Percentiles rank a stretch among this genome's conserved stretches.
These are phyloP conservation scores for Botrytis hyacinthi DNA, from an alignment of 2,329 filamentous ascomycete species.

Conservation along the genomic window DNA sequence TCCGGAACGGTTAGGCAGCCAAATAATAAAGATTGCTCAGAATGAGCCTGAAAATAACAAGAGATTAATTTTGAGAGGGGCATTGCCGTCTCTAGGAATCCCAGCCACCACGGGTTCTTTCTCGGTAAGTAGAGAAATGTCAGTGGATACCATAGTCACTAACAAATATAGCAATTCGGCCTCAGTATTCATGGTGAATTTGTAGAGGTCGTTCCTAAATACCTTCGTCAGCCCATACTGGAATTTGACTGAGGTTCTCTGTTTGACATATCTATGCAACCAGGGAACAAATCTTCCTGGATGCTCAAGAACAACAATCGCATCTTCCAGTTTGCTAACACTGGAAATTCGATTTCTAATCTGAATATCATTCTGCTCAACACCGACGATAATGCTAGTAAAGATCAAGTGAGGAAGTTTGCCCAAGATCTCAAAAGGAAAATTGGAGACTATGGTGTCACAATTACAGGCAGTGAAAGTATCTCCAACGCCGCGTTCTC, in stretches of 20 bases:
- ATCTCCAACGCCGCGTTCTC: not conserved
- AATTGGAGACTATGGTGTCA: not conserved
- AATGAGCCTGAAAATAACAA: not conserved
- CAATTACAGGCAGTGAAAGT: not conserved
- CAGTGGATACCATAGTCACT: not conserved
- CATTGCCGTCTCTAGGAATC: not conserved
- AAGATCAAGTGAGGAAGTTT: not conserved
- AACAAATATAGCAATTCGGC: not conserved
- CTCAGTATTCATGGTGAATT: not conserved
- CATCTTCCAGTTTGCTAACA: not conserved
- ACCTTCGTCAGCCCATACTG: not conserved
- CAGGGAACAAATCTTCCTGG: not conserved
- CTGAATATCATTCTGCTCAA: not conserved
- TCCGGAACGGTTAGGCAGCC: not conserved
- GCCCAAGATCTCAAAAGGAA: not conserved
- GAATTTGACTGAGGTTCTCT: not conserved
- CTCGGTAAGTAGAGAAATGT: not conserved
- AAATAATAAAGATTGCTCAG: not conserved
- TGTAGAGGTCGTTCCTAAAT: not conserved
- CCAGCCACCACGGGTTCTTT: not conserved
- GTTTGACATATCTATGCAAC: not conserved
- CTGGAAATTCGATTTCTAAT: not conserved
- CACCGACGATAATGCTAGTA: fast-evolving
- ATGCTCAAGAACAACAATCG: not conserved
- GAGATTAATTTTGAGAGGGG: not conserved